Conservation (phyloP, 2,329 filamentous ascomycete species). For the Bimuria novae-zelandiae region DNA sequence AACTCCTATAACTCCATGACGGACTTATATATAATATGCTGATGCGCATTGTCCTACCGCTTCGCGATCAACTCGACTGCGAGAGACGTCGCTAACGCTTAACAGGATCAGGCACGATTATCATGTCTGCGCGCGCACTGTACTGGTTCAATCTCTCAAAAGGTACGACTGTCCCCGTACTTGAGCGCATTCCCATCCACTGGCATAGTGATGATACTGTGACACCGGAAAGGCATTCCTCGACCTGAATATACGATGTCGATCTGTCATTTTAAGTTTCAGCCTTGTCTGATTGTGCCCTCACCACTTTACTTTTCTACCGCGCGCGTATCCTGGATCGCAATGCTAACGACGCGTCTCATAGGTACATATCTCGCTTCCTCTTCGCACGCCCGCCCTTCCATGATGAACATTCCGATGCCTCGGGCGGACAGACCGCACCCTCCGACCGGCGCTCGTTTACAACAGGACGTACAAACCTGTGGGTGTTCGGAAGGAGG, state of each 20-base stretch:
- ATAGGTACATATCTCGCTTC: constrained; percentile 39
- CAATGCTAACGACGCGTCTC: constrained; percentile 32
- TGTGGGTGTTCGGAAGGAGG: constrained; percentile 59
- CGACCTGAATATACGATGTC: constrained; percentile 67
- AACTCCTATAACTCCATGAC: constrained; percentile 61
- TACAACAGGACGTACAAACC: constrained; percentile 67
- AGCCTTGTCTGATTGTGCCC: constrained; percentile 67
- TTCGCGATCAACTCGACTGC: not conserved
- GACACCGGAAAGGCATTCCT: constrained; percentile 72
- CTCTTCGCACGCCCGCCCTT: constrained; percentile 24
- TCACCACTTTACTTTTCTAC: constrained; percentile 15
- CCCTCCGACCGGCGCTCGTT: constrained; percentile 56
- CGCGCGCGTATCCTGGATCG: constrained; percentile 15
- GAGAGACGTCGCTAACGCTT: constrained; percentile 23
- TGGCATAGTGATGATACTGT: constrained; percentile 62
- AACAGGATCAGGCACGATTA: constrained; percentile 12
- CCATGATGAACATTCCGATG: constrained; percentile 66
- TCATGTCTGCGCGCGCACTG: not conserved
- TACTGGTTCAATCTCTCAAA: constrained; percentile 27
- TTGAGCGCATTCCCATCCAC: constrained; percentile 16
- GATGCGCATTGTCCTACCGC: constrained; percentile 44
- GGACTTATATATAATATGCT: constrained; percentile 60
- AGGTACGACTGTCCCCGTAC: constrained; percentile 44
- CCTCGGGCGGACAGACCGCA: constrained; percentile 71
- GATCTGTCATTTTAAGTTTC: constrained; percentile 69